Evolutionary conservation across 768 basidiomycete genomes (phyloP), one percentile per base, ranked within the genome.

Genomic region (Lactarius hengduanensis): DNA sequence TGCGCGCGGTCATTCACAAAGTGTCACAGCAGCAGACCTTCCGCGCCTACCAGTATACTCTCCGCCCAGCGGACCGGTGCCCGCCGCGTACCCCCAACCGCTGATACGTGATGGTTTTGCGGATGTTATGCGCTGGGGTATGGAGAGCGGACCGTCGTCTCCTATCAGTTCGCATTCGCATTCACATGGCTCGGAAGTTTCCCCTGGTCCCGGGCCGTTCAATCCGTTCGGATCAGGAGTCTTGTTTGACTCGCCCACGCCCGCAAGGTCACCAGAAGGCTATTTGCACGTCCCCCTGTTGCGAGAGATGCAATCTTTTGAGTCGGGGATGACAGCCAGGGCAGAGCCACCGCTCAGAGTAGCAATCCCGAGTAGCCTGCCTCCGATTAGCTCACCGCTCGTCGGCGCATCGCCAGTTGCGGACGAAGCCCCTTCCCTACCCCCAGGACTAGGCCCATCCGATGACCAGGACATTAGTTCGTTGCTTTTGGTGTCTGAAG

Each of bases 281-380:
- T 75, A 84, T 70, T 74, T 38, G 41, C 69, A 34, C 22, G 71
- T 74, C 1, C 85, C 83, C 4, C 79, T 80, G 53, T 74, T 94
- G n/a, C 87, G 91, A 28, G 89, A 88, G 74, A 90, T 93, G 88
- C 91, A 93, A 70, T 91, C 90, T 0, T 94, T 94, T 72, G 92
- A 94, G 70, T 93, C 91, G 4, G 87, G 86, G 1, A 74, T 90
- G 43, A 94, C 92, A 0, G 91, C 90, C 0, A 83, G 86, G 28
- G 89, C 89, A 57, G 81, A 77, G 41, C 60, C 45, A n/a, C 54
- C 65, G 6, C n/a, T 61, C 30, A 54, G 61, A 36, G 32, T 61
- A 4, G 59, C 57, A 2, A 30, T 34, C 2, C 5, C 54, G 20
- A 63, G 20, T 4, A 22, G 11, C 57, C 9, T 58, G 43, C 30